Evolutionary conservation across 306 rosid species (phyloP).

Genomic region (Boehmeria nivea): DNA sequence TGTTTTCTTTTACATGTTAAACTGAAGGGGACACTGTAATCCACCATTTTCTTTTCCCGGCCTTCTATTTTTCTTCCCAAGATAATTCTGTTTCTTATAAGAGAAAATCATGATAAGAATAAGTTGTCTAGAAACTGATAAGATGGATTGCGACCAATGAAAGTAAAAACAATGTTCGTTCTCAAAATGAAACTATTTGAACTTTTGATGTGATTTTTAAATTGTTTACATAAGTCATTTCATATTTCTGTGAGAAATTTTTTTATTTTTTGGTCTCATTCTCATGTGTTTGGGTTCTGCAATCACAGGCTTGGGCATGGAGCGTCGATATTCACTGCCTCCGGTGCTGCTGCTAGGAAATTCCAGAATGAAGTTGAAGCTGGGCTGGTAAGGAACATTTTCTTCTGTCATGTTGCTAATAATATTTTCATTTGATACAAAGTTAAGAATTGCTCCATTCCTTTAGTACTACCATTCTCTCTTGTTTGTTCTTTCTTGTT

Average conservation of each 20-base stretch:
- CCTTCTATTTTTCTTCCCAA: too few species aligned
- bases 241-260: not conserved
- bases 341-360: constrained; percentile 48
- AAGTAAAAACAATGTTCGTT: too few species aligned
- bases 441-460: not conserved
- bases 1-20: too few species aligned
- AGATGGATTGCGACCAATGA: too few species aligned
- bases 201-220: too few species aligned
- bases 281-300: not conserved
- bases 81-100: too few species aligned
- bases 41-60: too few species aligned
- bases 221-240: too few species aligned
- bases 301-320: constrained; percentile 40
- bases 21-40: too few species aligned
- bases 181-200: too few species aligned
- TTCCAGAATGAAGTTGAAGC: constrained; percentile 59
- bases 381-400: constrained; percentile 33
- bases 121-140: too few species aligned
- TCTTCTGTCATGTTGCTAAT: constrained; percentile 11
- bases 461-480: not conserved
- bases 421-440: constrained; percentile 1
- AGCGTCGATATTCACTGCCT: constrained; percentile 59
- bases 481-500: not conserved
- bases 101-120: too few species aligned
- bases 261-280: not conserved